These are phyloP conservation scores for Hanseniaspora mollemarum DNA, from an alignment of 805 yeast genomes.

Conservation along the genomic window DNA sequence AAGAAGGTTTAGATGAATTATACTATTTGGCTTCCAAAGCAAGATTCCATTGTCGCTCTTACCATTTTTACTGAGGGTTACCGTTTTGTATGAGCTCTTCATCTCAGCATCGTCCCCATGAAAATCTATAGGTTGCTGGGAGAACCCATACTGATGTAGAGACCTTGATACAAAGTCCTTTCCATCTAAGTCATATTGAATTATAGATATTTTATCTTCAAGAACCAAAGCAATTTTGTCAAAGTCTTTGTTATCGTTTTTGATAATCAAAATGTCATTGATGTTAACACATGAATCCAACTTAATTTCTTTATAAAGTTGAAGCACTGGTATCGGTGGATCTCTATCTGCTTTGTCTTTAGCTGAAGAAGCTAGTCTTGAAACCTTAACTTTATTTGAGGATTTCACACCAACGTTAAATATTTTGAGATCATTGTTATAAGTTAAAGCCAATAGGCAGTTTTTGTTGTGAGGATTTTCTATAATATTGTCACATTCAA, in stretches of 20 bases:
- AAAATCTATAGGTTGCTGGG: constrained; percentile 42
- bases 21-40: constrained; percentile 34
- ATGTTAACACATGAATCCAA: constrained; percentile 9
- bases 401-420: constrained; percentile 6
- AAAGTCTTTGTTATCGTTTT: background rate
- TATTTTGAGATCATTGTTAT: constrained; percentile 5
- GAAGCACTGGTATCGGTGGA: constrained; percentile 26
- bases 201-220: constrained; percentile 60
- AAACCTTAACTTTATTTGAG: constrained; percentile 1
- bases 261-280: constrained; percentile 6
- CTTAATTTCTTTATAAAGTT: constrained; percentile 50
- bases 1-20: constrained; percentile 14
- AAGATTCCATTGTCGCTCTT: constrained; percentile 51
- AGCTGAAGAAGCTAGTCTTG: background rate
- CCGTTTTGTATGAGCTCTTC: constrained; percentile 21
- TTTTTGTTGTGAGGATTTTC: background rate
- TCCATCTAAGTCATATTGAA: constrained; percentile 53
- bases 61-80: constrained; percentile 34
- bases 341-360: constrained; percentile 19
- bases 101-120: constrained; percentile 31
- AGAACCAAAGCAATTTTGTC: constrained; percentile 12
- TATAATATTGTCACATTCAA: constrained; percentile 7
- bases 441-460: constrained; percentile 3
- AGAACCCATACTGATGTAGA: constrained; percentile 70
- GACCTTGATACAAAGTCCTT: constrained; percentile 58